Conservation (phyloP, 805 yeast genomes). For the Barnettozyma californica region DNA sequence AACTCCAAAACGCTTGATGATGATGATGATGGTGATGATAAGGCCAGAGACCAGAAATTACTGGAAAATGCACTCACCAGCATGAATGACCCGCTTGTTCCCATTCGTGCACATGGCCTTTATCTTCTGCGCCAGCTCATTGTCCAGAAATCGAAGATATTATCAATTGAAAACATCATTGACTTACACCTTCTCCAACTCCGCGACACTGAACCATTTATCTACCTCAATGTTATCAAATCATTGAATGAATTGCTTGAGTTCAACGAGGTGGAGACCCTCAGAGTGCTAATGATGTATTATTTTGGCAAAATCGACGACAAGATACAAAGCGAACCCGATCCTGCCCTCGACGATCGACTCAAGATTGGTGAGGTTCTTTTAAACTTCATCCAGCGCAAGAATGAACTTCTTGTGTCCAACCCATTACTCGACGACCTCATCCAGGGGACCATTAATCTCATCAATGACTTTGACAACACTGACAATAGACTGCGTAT, state of each 20-base stretch:
- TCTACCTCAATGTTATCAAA: conserved; percentile 79
- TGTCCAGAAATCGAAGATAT: conserved; percentile 42
- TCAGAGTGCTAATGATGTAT: conserved; percentile 33
- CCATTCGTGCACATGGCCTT: conserved; percentile 84
- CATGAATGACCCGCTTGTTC: conserved; percentile 72
- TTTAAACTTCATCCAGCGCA: conserved; percentile 48
- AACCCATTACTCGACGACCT: conserved; percentile 41
- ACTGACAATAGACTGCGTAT: conserved; percentile 62
- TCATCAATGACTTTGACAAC: conserved; percentile 31
- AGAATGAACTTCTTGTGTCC: conserved; percentile 21
- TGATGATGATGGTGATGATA: conserved; percentile 11
- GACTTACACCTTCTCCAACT: conserved; percentile 59
- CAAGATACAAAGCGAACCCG: background rate
- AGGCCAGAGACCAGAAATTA: conserved; percentile 30
- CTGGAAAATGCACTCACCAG: conserved; percentile 59
- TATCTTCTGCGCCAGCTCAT: conserved; percentile 54
- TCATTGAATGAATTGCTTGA: conserved; percentile 62
- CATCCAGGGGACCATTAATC: conserved; percentile 36
- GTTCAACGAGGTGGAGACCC: conserved; percentile 32
- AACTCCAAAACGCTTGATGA: background rate
- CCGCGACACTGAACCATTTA: conserved; percentile 77
- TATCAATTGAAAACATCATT: conserved; percentile 50
- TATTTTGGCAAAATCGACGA: conserved; percentile 26
- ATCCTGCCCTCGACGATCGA: conserved; percentile 51
- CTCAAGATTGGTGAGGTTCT: conserved; percentile 81